Percentiles rank a stretch among this genome's conserved stretches.
These are phyloP conservation scores for Exophiala sideris DNA, from an alignment of 2,329 filamentous ascomycete species.

Conservation along the genomic window DNA sequence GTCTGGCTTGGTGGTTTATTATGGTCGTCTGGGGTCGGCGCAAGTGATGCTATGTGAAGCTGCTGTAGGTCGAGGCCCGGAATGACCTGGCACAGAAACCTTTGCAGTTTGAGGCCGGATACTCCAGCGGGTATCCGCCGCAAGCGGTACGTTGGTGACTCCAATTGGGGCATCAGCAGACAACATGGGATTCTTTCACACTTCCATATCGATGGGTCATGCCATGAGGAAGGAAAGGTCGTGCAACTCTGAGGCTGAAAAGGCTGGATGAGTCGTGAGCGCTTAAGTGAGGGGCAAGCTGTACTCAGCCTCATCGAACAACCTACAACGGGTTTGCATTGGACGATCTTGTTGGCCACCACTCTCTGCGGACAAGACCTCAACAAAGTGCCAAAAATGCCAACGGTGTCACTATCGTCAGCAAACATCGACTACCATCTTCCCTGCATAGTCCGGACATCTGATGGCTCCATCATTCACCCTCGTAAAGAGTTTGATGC, in stretches of 20 bases:
- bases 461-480: neutral
- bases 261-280: too few species aligned
- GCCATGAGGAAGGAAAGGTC: neutral
- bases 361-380: neutral
- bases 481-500: neutral
- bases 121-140: neutral
- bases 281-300: too few species aligned
- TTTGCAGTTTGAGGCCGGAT: neutral
- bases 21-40: conserved; percentile 1
- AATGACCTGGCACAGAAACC: neutral
- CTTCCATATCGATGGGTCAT: neutral
- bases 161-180: neutral
- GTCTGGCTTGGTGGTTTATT: neutral
- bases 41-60: neutral
- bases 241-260: too few species aligned
- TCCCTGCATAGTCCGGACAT: neutral
- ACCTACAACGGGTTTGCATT: too few species aligned
- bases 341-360: neutral
- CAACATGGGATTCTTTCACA: neutral
- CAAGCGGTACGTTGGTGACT: neutral
- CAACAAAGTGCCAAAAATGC: neutral
- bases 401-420: neutral
- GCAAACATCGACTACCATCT: neutral
- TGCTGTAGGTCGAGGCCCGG: neutral
- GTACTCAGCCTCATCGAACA: too few species aligned